phyloP scores from a whole-genome alignment of 2,329 filamentous ascomycete species.

The Botryotinia convoluta region DNA sequence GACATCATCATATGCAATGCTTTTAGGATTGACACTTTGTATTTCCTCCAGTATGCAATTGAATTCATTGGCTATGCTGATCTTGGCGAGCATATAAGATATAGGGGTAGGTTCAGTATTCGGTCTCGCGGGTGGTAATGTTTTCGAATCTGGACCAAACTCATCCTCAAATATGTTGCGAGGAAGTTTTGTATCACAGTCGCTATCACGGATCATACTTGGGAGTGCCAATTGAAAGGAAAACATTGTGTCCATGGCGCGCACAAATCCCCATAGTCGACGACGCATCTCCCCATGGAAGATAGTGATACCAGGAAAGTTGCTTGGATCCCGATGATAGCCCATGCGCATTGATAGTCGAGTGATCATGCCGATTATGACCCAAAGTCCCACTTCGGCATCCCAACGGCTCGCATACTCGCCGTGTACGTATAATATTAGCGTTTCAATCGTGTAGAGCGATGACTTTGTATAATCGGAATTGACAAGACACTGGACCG shows the following conservation, averaged over 20 bases:
- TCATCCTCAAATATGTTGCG: conserved; percentile 81
- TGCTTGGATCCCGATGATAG: conserved; percentile 74
- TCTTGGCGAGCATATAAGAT: conserved; percentile 75
- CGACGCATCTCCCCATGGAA: conserved; percentile 77
- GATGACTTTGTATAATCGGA: conserved; percentile 75
- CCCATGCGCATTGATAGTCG: conserved; percentile 51
- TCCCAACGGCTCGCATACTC: conserved; percentile 73
- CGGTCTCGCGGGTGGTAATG: conserved; percentile 65
- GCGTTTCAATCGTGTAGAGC: conserved; percentile 73
- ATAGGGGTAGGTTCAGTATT: conserved; percentile 71
- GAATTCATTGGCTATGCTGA: conserved; percentile 60
- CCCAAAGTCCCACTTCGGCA: conserved; percentile 55
- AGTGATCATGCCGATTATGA: conserved; percentile 53
- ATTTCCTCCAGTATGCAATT: conserved; percentile 69
- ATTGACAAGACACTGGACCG: conserved; percentile 73
- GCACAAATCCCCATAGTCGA: conserved; percentile 66
- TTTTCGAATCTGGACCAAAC: conserved; percentile 65
- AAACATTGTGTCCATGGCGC: conserved; percentile 72
- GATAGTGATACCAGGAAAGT: conserved; percentile 67
- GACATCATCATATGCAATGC: conserved; percentile 62
- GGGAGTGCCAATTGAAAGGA: conserved; percentile 66
- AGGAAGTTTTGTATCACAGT: conserved; percentile 73
- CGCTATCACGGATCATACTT: conserved; percentile 67
- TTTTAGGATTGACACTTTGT: conserved; percentile 51
- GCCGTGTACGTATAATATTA: conserved; percentile 72